These are phyloP conservation scores for Parietaria judaica DNA, from an alignment of 306 rosid species.

Conservation along the genomic window DNA sequence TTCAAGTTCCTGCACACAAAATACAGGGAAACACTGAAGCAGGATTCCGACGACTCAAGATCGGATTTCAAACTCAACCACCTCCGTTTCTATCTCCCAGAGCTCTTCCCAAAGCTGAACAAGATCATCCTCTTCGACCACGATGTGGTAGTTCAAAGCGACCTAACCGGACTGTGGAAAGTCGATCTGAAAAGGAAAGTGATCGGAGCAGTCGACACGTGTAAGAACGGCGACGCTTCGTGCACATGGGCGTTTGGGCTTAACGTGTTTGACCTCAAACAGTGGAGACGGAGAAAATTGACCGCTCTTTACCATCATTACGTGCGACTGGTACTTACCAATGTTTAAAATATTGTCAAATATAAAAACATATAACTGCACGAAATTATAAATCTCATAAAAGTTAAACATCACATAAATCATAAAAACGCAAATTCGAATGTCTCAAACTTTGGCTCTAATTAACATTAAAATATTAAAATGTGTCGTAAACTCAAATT, in stretches of 20 bases:
- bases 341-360: too few species aligned
- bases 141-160: slow-evolving; percentile 90
- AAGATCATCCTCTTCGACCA: slow-evolving; percentile 80
- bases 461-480: too few species aligned
- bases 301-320: slow-evolving; percentile 55
- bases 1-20: slow-evolving; percentile 56
- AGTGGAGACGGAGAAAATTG: slow-evolving; percentile 71
- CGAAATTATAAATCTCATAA: too few species aligned
- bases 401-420: too few species aligned
- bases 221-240: slow-evolving; percentile 48
- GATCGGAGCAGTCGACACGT: slow-evolving; percentile 68
- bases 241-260: slow-evolving; percentile 99
- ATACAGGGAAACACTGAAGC: slow-evolving; percentile 30
- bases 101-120: slow-evolving; percentile 60
- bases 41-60: slow-evolving; percentile 58
- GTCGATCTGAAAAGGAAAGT: slow-evolving; percentile 65
- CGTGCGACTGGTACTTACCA: slow-evolving; percentile 50
- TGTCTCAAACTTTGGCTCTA: too few species aligned
- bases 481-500: too few species aligned
- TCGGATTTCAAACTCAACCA: slow-evolving; percentile 74
- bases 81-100: slow-evolving; percentile 87
- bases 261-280: slow-evolving; percentile 74
- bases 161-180: slow-evolving; percentile 67
- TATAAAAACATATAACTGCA: too few species aligned
- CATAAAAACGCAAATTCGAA: too few species aligned